Conservation (phyloP, 768 basidiomycete species). For the Cystobasidium onofrii region DNA sequence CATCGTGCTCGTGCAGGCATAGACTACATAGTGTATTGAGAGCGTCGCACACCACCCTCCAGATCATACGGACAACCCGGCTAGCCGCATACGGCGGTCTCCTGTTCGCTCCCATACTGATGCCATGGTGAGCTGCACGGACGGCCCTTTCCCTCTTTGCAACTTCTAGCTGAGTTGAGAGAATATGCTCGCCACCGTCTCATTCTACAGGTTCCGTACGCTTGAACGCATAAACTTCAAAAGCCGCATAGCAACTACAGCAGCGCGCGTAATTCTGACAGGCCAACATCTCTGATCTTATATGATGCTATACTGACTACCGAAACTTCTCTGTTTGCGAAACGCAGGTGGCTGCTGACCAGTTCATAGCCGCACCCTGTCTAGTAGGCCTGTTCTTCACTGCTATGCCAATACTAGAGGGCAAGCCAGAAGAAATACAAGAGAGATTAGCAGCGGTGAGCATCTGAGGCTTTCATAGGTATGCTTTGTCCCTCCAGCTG, state of each 20-base stretch:
- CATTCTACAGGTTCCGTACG: constrained; percentile 54
- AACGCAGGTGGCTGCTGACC: constrained; percentile 25
- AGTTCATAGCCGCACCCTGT: constrained; percentile 28
- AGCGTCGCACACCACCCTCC: too few relatives aligned
- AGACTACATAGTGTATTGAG: too few relatives aligned
- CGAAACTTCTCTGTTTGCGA: not conserved
- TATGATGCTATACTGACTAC: not conserved
- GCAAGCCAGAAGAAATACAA: constrained; percentile 28
- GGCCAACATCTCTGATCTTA: not conserved
- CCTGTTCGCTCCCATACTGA: constrained; percentile 71
- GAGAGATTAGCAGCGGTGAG: constrained; percentile 1
- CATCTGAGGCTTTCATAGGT: not conserved
- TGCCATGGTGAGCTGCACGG: constrained; percentile 63
- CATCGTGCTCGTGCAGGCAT: not conserved
- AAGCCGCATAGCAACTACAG: constrained; percentile 12
- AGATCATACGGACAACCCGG: constrained; percentile 59
- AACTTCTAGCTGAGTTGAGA: too few relatives aligned
- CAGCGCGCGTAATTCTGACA: not conserved
- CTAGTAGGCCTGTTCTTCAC: constrained; percentile 30
- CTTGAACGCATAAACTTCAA: constrained; percentile 21
- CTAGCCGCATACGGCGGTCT: constrained; percentile 66
- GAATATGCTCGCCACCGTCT: not conserved
- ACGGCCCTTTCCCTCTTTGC: too few relatives aligned
- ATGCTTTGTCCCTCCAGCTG: not conserved
- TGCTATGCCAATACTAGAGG: constrained; percentile 27